Evolutionary conservation across 140 eudicot species (phyloP).

Genomic region (Erigeron philadelphicus): DNA sequence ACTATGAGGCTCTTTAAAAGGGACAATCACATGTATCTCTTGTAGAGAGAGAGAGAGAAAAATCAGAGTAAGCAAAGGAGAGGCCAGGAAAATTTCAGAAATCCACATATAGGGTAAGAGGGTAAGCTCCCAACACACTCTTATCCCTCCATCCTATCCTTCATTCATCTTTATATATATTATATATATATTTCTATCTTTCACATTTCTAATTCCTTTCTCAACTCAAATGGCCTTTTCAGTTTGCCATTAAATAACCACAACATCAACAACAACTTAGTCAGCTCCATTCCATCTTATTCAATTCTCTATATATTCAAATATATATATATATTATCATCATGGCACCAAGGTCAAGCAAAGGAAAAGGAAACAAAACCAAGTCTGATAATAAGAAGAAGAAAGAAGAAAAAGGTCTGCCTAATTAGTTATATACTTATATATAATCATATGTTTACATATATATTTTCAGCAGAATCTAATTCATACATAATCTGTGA

Average conservation of each 20-base stretch:
- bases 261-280: too few species aligned
- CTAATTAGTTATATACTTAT: too few species aligned
- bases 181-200: too few species aligned
- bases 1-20: conserved; percentile 16
- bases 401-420: conserved; percentile 71
- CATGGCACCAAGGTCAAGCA: conserved; percentile 91
- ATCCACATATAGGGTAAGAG: conserved; percentile 38
- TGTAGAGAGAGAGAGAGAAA: conserved; percentile 23
- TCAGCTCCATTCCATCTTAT: not conserved
- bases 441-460: not conserved
- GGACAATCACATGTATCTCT: conserved; percentile 31
- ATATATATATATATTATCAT: not conserved
- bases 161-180: not conserved
- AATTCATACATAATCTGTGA: not conserved
- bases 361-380: conserved; percentile 72
- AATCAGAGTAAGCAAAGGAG: conserved; percentile 35
- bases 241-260: too few species aligned
- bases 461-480: not conserved
- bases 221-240: not conserved
- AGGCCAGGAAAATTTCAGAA: conserved; percentile 44
- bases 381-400: conserved; percentile 81
- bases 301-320: not conserved
- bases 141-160: conserved; percentile 48
- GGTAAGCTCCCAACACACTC: conserved; percentile 37
- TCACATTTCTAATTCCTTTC: conserved; percentile 10